phyloP scores from a whole-genome alignment of 2,329 filamentous ascomycete species.

The Dendrostoma leiphaemia region DNA sequence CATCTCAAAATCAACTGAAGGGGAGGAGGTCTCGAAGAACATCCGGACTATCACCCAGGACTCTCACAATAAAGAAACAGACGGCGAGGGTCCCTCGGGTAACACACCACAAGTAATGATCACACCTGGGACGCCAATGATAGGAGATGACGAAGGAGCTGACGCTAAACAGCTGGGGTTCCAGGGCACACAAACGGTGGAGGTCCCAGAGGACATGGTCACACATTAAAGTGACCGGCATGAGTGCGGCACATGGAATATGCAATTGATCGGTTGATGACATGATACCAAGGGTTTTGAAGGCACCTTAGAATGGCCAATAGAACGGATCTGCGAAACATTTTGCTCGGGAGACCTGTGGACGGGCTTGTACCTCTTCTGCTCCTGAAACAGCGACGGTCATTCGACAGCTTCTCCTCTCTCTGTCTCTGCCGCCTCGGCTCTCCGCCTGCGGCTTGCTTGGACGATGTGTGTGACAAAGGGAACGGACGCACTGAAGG shows the following conservation, averaged over 20 bases:
- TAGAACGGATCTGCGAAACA: neutral
- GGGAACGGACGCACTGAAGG: too few species aligned
- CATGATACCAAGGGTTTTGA: neutral
- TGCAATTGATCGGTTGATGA: neutral
- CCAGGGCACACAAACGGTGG: constrained; percentile 31
- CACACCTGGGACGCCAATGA: constrained; percentile 49
- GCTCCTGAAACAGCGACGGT: neutral
- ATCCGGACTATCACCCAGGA: constrained; percentile 13
- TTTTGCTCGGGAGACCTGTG: too few species aligned
- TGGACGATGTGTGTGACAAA: too few species aligned
- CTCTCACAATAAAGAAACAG: constrained; percentile 25
- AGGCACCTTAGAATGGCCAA: too few species aligned
- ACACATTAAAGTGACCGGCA: constrained; percentile 30
- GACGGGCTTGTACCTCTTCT: neutral
- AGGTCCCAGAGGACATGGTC: constrained; percentile 30
- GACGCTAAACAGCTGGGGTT: constrained; percentile 45
- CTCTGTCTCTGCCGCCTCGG: too few species aligned
- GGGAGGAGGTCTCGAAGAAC: constrained; percentile 21
- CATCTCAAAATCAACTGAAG: constrained; percentile 9
- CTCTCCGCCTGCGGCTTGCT: too few species aligned
- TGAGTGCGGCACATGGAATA: neutral
- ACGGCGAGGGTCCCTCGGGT: constrained; percentile 9
- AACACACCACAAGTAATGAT: constrained; percentile 44
- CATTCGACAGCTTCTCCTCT: neutral
- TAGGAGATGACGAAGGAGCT: constrained; percentile 29